Evolutionary conservation across 345 rosid genomes (phyloP), one percentile per base, ranked within the genome.

Genomic region (Salix dunnii): DNA sequence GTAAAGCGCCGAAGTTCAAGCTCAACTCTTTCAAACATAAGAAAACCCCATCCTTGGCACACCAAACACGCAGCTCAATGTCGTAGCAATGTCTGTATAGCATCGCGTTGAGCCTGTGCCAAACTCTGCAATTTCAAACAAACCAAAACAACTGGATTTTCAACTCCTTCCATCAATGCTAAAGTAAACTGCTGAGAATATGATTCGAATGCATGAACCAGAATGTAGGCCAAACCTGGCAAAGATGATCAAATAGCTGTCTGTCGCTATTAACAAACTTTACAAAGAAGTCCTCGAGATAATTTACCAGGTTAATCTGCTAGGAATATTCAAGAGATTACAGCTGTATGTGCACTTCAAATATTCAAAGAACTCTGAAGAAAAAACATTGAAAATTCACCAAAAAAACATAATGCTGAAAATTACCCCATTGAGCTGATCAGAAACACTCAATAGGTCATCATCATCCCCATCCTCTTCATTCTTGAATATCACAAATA

Each of bases 251-350:
- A 74, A 95, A 86, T 79, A 87, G 81, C 73, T 78, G 85, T 67
- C 82, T 76, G 69, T 92, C 89, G 61, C 85, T 86, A 30, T 77
- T 76, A 2, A 78, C 86, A 78, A 94, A 91, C 72, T 90, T 89
- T 18, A 17, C 42, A 55, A 94, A 58, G 85, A 90, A 94, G 67
- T 90, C 97, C 21, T 72, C 83, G 25, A 94, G 84, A 80, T 85
- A 92, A 73, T 82, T 89, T 72, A 88, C 90, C 81, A 94, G 84
- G 84, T 94, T 90, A 71, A 94, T 88, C 97, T 92, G 89, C 72
- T 74, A 74, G 60, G 73, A 79, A 61, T 53, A 78, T 61, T 70
- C 53, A 27, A 58, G 60, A 61, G 73, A 21, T 82, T 65, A 14
- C 13, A 49, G 55, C 43, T 6, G 7, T 28, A 21, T 3, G 28